Evolutionary conservation across 129 eudicot species (phyloP), one percentile per base, ranked within the genome.

Genomic region (Deinandra increscens): DNA sequence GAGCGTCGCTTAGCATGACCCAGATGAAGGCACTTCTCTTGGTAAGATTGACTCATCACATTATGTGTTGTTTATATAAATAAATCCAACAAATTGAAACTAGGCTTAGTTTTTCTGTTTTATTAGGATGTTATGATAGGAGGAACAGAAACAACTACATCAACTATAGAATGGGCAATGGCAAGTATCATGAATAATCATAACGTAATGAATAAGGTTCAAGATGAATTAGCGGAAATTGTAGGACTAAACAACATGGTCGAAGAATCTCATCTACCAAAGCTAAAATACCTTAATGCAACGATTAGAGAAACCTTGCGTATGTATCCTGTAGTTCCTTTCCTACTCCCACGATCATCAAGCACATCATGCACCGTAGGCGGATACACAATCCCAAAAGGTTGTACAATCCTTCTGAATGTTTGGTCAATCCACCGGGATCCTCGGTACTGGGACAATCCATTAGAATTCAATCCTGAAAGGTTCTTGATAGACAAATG

Each of bases 381-480:
- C 1, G 73, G 73, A 51, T 68, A 50, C n/a, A 51, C 63, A 22
- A 51, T 68, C 46, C 73, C 73, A 51, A 68, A 68, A 31, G 73
- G 63, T 34, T 68, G 45, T 51, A 36, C 63, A 0, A 22, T 68
- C 20, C 12, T 68, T 51, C 37, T 68, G 0, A 68, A 68, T 68
- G 50, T 33, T 68, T 68, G 73, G 73, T 50, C 50, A 51, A 68
- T 68, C 49, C 73, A 68, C 9, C 63, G 50, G 5, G 73, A 68
- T 68, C 50, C 62, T 51, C 37, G 20, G 2, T 68, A 68, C 8
- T 68, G 73, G 62, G 49, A 49, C 48, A 50, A 49, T 12, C 73
- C 62, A 0, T 51, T 68, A 14, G 49, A 50, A 36, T 53, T 51
- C 15, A 9, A 42, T 10, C 37, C 49, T 4, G 14, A 41, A 20